A percentile compares a stretch with the other conserved stretches of the same genome.
Evolutionary conservation across 2,329 filamentous ascomycete genomes (phyloP).

Genomic region (Ceratocystis papillata): DNA sequence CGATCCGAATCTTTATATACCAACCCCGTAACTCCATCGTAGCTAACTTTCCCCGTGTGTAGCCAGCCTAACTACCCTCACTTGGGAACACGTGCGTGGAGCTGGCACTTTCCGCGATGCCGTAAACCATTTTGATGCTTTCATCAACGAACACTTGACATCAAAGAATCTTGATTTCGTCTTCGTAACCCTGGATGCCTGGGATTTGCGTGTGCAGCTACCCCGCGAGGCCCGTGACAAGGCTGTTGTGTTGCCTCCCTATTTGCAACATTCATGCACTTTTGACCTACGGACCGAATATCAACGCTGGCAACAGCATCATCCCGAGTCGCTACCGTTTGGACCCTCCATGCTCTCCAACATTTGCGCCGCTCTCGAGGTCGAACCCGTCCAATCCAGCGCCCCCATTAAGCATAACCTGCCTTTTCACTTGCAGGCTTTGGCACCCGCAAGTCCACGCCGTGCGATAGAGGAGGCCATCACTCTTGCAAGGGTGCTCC

Average conservation of each 20-base stretch:
- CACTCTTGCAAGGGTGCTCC: slow-evolving; percentile 82
- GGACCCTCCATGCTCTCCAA: slow-evolving; percentile 91
- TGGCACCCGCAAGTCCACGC: slow-evolving; percentile 88
- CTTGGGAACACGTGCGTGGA: slow-evolving; percentile 97
- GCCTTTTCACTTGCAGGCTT: slow-evolving; percentile 90
- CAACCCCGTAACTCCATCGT: slow-evolving; percentile 8
- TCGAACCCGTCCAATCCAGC: slow-evolving; percentile 93
- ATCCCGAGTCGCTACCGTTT: slow-evolving; percentile 93
- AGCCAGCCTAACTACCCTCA: slow-evolving; percentile 94
- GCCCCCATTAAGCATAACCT: slow-evolving; percentile 98
- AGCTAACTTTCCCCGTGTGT: slow-evolving; percentile 24
- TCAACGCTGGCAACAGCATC: slow-evolving; percentile 95
- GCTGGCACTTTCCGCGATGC: slow-evolving; percentile 96
- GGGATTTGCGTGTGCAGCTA: slow-evolving; percentile 95
- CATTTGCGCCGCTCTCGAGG: slow-evolving; percentile 95
- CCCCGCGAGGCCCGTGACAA: slow-evolving; percentile 97
- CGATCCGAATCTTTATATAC: not conserved
- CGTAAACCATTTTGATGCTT: slow-evolving; percentile 86
- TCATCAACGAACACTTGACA: slow-evolving; percentile 82
- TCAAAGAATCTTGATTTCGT: slow-evolving; percentile 92
- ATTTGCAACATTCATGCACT: slow-evolving; percentile 93
- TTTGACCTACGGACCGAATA: slow-evolving; percentile 97
- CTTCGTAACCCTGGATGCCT: slow-evolving; percentile 95
- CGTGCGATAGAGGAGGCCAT: slow-evolving; percentile 97
- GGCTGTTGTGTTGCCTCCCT: slow-evolving; percentile 88